Evolutionary conservation across 106 monocot genomes (phyloP).

Genomic region (Platanthera zijinensis): DNA sequence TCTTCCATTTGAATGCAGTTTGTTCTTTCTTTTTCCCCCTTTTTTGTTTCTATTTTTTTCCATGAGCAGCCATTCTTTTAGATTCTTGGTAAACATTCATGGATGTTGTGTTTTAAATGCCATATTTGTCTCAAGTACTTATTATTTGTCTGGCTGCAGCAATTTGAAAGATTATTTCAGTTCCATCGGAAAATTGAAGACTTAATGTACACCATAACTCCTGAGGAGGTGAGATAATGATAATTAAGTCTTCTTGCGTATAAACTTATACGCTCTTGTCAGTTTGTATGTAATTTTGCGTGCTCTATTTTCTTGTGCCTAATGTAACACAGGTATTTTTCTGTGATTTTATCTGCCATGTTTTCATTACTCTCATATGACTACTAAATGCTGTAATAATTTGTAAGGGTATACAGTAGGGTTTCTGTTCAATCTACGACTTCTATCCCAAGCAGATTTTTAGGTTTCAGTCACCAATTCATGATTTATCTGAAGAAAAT

Average conservation of each 20-base stretch:
- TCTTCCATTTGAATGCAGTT: neutral
- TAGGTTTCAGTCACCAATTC: too few species aligned
- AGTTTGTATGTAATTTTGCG: neutral
- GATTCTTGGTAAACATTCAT: neutral
- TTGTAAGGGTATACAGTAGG: too few species aligned
- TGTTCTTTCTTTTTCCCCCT: neutral
- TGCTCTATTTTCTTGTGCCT: neutral
- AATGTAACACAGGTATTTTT: too few species aligned
- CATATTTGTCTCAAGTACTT: neutral
- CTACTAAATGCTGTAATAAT: too few species aligned
- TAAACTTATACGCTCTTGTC: neutral
- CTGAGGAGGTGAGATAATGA: constrained; percentile 70
- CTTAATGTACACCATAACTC: constrained; percentile 70
- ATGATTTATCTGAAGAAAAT: too few species aligned
- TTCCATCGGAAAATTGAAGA: constrained; percentile 85
- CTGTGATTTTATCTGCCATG: too few species aligned
- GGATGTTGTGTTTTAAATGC: neutral
- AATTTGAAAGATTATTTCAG: constrained; percentile 93
- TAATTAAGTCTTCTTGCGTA: neutral
- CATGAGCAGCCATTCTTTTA: neutral
- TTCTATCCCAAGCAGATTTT: too few species aligned
- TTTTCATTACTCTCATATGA: too few species aligned
- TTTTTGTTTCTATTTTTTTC: neutral
- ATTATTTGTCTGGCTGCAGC: constrained; percentile 37
- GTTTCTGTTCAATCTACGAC: too few species aligned